Conservation (phyloP, 371 early-diverging fungal species). For the Lichtheimia ornata region DNA sequence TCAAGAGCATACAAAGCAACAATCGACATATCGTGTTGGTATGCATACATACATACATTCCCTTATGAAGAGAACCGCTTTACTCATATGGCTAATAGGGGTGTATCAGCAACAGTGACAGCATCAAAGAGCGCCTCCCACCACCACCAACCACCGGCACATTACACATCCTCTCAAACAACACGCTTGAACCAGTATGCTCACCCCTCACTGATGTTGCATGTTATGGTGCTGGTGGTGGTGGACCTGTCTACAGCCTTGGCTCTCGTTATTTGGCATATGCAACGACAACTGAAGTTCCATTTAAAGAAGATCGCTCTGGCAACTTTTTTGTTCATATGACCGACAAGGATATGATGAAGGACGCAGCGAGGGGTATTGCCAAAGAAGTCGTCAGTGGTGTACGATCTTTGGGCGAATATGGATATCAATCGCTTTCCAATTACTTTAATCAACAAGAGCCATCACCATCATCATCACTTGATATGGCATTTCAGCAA, state of each 20-base stretch:
- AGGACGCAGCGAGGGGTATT: constrained; percentile 63
- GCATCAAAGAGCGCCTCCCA: no score
- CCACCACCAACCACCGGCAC: not conserved
- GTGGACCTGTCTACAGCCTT: constrained; percentile 52
- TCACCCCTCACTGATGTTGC: constrained; percentile 46
- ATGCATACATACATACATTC: not conserved
- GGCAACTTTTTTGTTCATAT: constrained; percentile 23
- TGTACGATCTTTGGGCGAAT: constrained; percentile 63
- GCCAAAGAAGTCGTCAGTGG: constrained; percentile 74
- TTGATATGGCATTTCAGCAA: no score
- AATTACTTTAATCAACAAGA: constrained; percentile 36
- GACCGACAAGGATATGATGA: constrained; percentile 47
- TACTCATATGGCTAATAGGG: not conserved
- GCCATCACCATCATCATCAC: not conserved
- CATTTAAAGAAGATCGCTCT: not conserved
- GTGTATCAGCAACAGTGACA: not conserved
- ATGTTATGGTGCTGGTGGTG: constrained; percentile 26
- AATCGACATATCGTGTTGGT: constrained; percentile 2
- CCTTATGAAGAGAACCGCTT: not conserved
- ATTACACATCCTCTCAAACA: not conserved
- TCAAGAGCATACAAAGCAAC: constrained; percentile 5
- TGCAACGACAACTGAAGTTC: constrained; percentile 48
- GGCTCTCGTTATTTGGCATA: constrained; percentile 66
- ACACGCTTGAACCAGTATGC: no score
- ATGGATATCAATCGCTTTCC: constrained; percentile 48